A percentile compares a stretch with the other conserved stretches of the same genome.
These are phyloP conservation scores for Fusarium agapanthi DNA, from an alignment of 2,329 filamentous ascomycete species.

Conservation along the genomic window DNA sequence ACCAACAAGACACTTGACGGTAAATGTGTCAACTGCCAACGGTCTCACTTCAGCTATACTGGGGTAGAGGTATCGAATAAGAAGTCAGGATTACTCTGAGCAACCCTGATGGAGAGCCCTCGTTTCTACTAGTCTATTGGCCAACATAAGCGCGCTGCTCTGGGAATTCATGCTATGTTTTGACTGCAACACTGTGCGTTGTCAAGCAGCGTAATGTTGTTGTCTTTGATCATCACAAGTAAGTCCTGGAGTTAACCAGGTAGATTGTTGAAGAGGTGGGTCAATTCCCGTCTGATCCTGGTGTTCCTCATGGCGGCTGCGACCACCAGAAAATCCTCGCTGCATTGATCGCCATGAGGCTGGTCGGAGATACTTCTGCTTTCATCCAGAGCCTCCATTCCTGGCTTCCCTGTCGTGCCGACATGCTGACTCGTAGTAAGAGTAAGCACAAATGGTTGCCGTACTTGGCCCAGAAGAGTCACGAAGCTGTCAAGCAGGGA, in stretches of 20 bases:
- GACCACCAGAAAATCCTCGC: constrained; percentile 18
- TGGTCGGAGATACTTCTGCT: constrained; percentile 33
- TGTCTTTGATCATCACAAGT: neutral
- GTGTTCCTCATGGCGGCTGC: constrained; percentile 30
- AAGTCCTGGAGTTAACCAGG: neutral
- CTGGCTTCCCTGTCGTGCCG: constrained; percentile 25
- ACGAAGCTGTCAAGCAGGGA: constrained; percentile 18
- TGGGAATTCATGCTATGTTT: neutral
- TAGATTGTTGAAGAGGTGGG: constrained; percentile 21
- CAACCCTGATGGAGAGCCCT: neutral
- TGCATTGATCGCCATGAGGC: constrained; percentile 37
- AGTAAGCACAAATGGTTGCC: neutral
- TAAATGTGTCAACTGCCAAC: constrained; percentile 14
- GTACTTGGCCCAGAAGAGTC: constrained; percentile 4
- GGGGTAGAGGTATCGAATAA: constrained; percentile 10
- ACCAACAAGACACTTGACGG: constrained; percentile 9
- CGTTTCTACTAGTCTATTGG: neutral
- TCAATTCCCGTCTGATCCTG: constrained; percentile 27
- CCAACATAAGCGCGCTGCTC: neutral
- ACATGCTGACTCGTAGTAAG: constrained; percentile 34
- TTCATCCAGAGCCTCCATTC: constrained; percentile 36
- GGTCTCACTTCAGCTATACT: constrained; percentile 36
- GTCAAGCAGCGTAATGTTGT: neutral
- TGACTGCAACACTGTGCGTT: neutral
- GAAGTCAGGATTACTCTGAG: neutral